Percentiles rank a stretch among this genome's conserved stretches.
Evolutionary conservation across 75 land plant species (phyloP).

Genomic region (Gnetum montanum): DNA sequence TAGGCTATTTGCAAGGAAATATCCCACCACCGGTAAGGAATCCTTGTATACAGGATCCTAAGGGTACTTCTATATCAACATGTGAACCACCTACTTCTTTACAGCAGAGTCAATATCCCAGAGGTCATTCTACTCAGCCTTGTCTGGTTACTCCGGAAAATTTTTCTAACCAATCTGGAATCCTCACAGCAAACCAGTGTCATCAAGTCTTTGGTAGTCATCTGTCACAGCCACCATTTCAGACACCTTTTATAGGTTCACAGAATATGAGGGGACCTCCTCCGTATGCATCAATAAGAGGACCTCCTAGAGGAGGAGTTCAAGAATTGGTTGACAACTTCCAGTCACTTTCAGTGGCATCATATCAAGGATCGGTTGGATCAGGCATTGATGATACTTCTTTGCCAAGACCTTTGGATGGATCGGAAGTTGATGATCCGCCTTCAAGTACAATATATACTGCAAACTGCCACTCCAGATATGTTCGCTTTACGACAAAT

Average conservation of each 20-base stretch:
- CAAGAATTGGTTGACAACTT: slow-evolving; percentile 32
- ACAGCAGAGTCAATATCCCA: too few relatives aligned
- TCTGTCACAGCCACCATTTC: slow-evolving; percentile 15
- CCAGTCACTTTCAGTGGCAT: slow-evolving; percentile 19
- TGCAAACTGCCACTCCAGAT: slow-evolving; percentile 21
- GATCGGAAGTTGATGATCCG: neutral
- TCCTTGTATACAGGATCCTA: too few relatives aligned
- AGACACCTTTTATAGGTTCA: slow-evolving; percentile 7
- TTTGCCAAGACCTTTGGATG: slow-evolving; percentile 21
- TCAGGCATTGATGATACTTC: slow-evolving; percentile 13
- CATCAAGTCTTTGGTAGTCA: neutral
- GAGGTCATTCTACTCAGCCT: too few relatives aligned
- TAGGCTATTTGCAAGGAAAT: slow-evolving; percentile 14
- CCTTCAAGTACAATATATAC: neutral
- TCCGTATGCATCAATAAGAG: slow-evolving; percentile 13
- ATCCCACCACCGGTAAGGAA: too few relatives aligned
- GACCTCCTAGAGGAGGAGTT: slow-evolving; percentile 1
- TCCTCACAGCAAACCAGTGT: too few relatives aligned
- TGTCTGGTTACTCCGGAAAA: too few relatives aligned
- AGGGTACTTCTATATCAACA: too few relatives aligned
- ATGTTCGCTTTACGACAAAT: slow-evolving; percentile 20
- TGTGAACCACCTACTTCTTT: too few relatives aligned
- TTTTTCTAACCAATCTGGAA: too few relatives aligned
- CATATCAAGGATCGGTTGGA: slow-evolving; percentile 22
- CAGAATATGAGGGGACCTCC: neutral